phyloP scores from a whole-genome alignment of 1,139 yeast species.

The Candida tunisiensis region DNA sequence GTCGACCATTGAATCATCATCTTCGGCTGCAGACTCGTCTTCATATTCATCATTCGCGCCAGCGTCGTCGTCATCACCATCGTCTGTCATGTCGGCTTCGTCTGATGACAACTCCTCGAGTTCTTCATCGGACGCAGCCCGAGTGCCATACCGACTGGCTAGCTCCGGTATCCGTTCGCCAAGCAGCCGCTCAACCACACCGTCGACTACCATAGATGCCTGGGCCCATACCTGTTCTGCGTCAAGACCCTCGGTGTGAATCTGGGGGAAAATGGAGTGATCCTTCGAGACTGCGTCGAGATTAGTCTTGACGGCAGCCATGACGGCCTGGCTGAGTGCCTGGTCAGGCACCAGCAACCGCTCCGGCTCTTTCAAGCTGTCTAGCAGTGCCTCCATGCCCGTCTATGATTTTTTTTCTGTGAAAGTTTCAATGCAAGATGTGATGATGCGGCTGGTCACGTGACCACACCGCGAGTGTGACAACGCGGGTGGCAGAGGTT shows the following conservation, averaged over 20 bases:
- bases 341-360: constrained; percentile 13
- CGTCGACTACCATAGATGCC: constrained; percentile 65
- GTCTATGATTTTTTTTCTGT: too few relatives aligned
- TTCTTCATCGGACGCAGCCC: constrained; percentile 9
- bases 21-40: constrained; percentile 2
- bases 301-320: constrained; percentile 31
- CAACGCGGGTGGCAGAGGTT: too few relatives aligned
- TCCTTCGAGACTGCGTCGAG: constrained; percentile 50
- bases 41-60: constrained; percentile 11
- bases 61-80: constrained; percentile 9
- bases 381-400: too few relatives aligned
- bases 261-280: constrained; percentile 63
- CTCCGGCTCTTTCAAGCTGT: constrained; percentile 38
- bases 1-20: constrained; percentile 5
- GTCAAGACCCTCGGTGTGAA: constrained; percentile 74
- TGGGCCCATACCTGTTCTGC: constrained; percentile 92
- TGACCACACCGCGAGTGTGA: too few relatives aligned
- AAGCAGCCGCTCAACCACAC: constrained; percentile 41
- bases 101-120: too few relatives aligned
- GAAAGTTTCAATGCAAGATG: too few relatives aligned
- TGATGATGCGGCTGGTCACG: too few relatives aligned
- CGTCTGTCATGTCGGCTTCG: constrained; percentile 3
- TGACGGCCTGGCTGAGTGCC: constrained; percentile 12
- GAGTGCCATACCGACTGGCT: constrained; percentile 8
- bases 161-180: constrained; percentile 3